These are phyloP conservation scores for Populus nigra DNA, from an alignment of 345 rosid genomes.

Conservation along the genomic window DNA sequence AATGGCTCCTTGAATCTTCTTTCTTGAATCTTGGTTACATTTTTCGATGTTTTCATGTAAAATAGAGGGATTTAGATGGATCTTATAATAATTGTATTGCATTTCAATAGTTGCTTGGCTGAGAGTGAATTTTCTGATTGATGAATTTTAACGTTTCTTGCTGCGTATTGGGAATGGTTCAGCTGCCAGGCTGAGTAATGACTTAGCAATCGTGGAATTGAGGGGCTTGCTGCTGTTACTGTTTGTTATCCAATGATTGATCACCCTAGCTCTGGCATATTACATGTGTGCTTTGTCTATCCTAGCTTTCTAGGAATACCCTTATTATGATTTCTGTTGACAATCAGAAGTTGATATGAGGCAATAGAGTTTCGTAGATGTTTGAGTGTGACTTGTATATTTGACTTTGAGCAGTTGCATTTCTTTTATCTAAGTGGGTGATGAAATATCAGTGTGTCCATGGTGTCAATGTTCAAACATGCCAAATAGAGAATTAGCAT, in stretches of 20 bases:
- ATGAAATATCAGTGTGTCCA: not conserved
- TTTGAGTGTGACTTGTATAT: not conserved
- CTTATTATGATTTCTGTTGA: not conserved
- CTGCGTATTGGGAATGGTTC: not conserved
- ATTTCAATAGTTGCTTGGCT: not conserved
- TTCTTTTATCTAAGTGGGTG: not conserved
- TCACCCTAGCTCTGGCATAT: too few species aligned
- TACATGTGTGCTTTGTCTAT: not conserved
- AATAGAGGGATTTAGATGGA: not conserved
- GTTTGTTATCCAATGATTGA: too few species aligned
- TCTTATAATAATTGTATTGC: not conserved
- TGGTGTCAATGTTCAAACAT: not conserved
- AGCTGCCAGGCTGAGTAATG: not conserved
- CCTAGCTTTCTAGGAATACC: not conserved
- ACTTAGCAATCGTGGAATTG: not conserved
- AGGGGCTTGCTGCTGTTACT: too few species aligned
- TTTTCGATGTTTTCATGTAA: slow-evolving; percentile 6
- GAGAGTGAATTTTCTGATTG: too few species aligned
- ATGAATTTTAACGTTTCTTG: not conserved
- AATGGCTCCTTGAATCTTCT: not conserved
- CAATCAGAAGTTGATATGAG: not conserved
- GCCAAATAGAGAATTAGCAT: too few species aligned
- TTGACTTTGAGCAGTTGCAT: not conserved
- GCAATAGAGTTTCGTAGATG: not conserved
- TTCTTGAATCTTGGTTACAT: not conserved